These are phyloP conservation scores for Chlamydomonas eustigma DNA, from an alignment of 139 green algal genomes.

Conservation along the genomic window DNA sequence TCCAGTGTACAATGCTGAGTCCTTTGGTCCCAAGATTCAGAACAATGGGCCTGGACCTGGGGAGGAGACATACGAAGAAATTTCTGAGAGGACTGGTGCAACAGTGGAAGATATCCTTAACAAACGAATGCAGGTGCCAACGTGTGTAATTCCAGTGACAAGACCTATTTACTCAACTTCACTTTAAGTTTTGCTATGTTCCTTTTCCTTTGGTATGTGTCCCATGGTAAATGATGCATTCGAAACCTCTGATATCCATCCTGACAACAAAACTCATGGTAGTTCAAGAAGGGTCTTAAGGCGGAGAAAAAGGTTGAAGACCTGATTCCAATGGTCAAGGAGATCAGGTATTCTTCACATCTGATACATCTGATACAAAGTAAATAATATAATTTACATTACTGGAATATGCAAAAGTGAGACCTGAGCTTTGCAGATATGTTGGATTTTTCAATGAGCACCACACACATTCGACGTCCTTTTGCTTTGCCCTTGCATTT, in stretches of 20 bases:
- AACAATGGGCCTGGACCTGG: constrained; percentile 17
- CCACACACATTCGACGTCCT: not conserved
- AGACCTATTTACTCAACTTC: no score
- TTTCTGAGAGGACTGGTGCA: constrained; percentile 33
- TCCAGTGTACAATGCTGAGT: no score
- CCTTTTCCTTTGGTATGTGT: not conserved
- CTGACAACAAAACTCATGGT: not conserved
- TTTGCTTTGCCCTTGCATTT: not conserved
- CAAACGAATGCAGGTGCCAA: constrained; percentile 24
- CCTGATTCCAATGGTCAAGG: constrained; percentile 52
- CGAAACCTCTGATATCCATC: not conserved
- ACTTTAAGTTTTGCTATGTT: not conserved
- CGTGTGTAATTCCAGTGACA: no score
- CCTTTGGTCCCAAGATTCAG: no score
- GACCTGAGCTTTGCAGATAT: not conserved
- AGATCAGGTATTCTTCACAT: constrained; percentile 39
- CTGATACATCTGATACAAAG: not conserved
- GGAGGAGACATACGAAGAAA: constrained; percentile 52
- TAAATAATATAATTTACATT: not conserved
- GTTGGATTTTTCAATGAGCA: not conserved
- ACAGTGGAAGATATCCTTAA: constrained; percentile 32
- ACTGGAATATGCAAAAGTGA: not conserved
- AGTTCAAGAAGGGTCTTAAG: constrained; percentile 44
- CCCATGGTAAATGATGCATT: not conserved
- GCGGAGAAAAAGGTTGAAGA: constrained; percentile 56